These are phyloP conservation scores for Ophiostoma perfectum DNA, from an alignment of 2,329 filamentous ascomycete species.

Conservation along the genomic window DNA sequence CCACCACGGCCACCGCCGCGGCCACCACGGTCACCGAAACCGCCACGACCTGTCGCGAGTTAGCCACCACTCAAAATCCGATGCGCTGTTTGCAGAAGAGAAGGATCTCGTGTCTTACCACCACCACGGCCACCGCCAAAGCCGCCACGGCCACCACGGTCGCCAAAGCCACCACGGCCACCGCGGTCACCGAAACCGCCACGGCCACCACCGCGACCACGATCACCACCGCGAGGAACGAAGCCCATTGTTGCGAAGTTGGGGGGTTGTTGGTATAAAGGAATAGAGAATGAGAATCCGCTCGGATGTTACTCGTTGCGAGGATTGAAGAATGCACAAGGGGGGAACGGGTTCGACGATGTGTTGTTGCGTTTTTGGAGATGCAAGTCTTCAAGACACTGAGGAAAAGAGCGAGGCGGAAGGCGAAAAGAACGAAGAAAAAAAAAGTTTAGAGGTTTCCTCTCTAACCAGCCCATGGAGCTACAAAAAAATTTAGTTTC, in stretches of 20 bases:
- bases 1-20: constrained; percentile 33
- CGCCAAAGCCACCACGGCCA: constrained; percentile 33
- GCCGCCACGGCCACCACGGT: constrained; percentile 29
- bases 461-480: constrained; percentile 14
- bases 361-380: constrained; percentile 7
- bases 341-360: background rate
- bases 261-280: constrained; percentile 5
- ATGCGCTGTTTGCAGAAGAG: constrained; percentile 25
- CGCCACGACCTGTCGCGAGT: constrained; percentile 27
- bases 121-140: constrained; percentile 27
- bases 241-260: constrained; percentile 38
- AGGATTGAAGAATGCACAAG: constrained; percentile 9
- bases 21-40: constrained; percentile 33
- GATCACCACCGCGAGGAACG: constrained; percentile 37
- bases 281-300: constrained; percentile 4
- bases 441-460: constrained; percentile 21
- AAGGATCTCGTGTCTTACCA: constrained; percentile 17
- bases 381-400: constrained; percentile 15
- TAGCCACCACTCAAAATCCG: background rate
- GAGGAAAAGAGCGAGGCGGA: constrained; percentile 19
- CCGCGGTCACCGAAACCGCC: constrained; percentile 34
- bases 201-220: constrained; percentile 30
- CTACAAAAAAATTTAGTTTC: constrained; percentile 24
- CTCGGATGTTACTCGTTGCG: constrained; percentile 14
- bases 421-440: constrained; percentile 18